Evolutionary conservation across 805 yeast genomes (phyloP), one percentile per base, ranked within the genome.

Genomic region (Ogataea pilisensis): DNA sequence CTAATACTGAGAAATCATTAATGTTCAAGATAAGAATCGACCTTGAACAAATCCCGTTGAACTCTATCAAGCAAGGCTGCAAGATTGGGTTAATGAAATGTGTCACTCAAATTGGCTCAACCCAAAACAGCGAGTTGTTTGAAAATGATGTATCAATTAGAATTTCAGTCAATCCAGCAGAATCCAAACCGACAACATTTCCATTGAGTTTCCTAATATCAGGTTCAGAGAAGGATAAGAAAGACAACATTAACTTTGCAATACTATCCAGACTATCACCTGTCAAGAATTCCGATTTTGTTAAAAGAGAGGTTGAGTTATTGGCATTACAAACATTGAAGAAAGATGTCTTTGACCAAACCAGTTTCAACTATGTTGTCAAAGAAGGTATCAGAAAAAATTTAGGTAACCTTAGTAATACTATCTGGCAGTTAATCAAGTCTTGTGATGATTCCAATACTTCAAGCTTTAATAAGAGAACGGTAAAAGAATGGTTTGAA

Each of bases 261-360:
- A 55, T 59, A 28, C 44, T 53, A 17, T 50, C 64, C 8, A 45
- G 51, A 13, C 46, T 66, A 22, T 59, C 72, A 2, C 54, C 61
- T 2, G 53, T 60, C 30, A 61, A 60, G 31, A 69, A 70, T 47
- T 60, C 61, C 0, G 38, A 54, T 1, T 63, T 58, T 42, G 61
- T 68, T 1, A 60, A 61, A 43, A 53, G 67, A 29, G 60, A 65
- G 40, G 61, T 67, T 4, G 73, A 70, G 42, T 37, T 64, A 16
- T 34, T 61, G 8, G 49, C 66, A 4, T 44, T 62, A 9, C 41
- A 51, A 6, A 45, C 52, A 1, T 35, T 66, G 8, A 39, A 44
- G n/a, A 22, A 39, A 3, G 32, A 31, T 6, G 48, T 61, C 3
- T 40, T 58, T n/a, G 30, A 39, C 5, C 28, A 36, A 19, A 27